A percentile compares a stretch with the other conserved stretches of the same genome.
Evolutionary conservation across 2,329 filamentous ascomycete genomes (phyloP).

Genomic region (Beauveria asiatica): DNA sequence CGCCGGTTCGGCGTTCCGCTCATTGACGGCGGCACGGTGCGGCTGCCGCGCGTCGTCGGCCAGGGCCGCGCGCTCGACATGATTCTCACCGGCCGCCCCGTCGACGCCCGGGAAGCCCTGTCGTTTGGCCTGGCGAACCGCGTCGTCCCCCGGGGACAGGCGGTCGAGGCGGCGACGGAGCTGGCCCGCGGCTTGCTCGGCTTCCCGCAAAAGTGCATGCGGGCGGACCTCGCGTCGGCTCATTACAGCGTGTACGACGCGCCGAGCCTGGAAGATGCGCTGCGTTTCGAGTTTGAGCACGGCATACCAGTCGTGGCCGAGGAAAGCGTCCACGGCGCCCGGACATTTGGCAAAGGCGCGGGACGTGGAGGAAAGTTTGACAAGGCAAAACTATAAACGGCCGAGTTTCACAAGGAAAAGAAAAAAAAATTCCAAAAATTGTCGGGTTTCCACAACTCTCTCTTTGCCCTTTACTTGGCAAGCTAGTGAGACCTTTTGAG

Average conservation of each 20-base stretch:
- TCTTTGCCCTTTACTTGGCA: background rate
- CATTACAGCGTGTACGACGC: constrained; percentile 44
- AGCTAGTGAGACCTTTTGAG: no score
- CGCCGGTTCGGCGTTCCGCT: constrained; percentile 31
- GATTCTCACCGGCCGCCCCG: constrained; percentile 44
- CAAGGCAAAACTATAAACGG: background rate
- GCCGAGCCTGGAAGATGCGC: constrained; percentile 38
- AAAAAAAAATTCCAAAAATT: background rate
- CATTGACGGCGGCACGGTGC: constrained; percentile 39
- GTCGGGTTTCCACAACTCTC: no score
- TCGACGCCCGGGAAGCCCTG: constrained; percentile 40
- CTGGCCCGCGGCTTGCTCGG: constrained; percentile 37
- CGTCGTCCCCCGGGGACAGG: constrained; percentile 41
- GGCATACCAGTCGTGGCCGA: constrained; percentile 32
- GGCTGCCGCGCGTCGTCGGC: constrained; percentile 41
- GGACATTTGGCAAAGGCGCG: constrained; percentile 11
- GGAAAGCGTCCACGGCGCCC: constrained; percentile 29
- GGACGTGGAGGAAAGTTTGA: constrained; percentile 10
- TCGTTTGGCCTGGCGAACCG: constrained; percentile 44
- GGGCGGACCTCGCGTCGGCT: constrained; percentile 36
- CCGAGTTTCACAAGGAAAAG: background rate
- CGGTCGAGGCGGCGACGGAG: constrained; percentile 37
- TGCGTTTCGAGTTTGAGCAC: constrained; percentile 37
- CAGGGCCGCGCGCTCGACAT: constrained; percentile 46
- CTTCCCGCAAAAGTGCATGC: constrained; percentile 46